phyloP scores from a whole-genome alignment of 441 rosid genomes.

The Croton laevigatus region DNA sequence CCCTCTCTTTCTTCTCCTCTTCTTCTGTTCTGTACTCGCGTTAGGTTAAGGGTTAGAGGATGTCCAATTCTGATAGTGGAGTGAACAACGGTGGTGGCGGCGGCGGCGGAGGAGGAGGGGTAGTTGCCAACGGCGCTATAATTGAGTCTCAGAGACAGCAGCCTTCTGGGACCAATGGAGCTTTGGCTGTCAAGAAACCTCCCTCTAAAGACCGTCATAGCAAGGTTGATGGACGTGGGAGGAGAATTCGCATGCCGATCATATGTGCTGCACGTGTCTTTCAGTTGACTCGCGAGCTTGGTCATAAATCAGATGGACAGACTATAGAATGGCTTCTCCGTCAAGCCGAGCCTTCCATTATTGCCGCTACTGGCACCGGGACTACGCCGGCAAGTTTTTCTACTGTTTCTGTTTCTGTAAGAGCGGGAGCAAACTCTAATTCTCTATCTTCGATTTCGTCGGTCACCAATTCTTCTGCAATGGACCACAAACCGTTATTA shows the following conservation, averaged over 20 bases:
- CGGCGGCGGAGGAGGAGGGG: background rate
- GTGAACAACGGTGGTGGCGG: conserved; percentile 24
- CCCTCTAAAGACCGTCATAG: conserved; percentile 95
- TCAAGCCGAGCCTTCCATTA: conserved; percentile 93
- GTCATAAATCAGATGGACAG: conserved; percentile 94
- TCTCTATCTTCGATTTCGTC: conserved; percentile 36
- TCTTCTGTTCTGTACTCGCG: background rate
- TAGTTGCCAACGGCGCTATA: conserved; percentile 43
- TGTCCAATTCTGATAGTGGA: conserved; percentile 50
- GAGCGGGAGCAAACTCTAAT: conserved; percentile 45
- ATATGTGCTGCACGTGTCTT: conserved; percentile 94
- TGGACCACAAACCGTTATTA: conserved; percentile 68
- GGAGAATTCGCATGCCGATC: conserved; percentile 94
- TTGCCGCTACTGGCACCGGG: conserved; percentile 92
- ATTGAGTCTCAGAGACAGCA: conserved; percentile 45
- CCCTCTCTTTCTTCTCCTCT: conserved; percentile 5
- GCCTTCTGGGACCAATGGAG: conserved; percentile 38
- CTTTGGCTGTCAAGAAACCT: conserved; percentile 63
- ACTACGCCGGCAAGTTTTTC: conserved; percentile 92
- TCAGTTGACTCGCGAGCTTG: conserved; percentile 87
- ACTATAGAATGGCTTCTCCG: conserved; percentile 96
- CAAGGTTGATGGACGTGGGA: conserved; percentile 89
- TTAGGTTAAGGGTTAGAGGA: conserved; percentile 14
- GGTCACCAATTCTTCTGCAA: conserved; percentile 26
- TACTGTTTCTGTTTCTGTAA: conserved; percentile 58